Evolutionary conservation across 1,284 basidiomycete species (phyloP).

Genomic region (Afroboletus lepidellus): DNA sequence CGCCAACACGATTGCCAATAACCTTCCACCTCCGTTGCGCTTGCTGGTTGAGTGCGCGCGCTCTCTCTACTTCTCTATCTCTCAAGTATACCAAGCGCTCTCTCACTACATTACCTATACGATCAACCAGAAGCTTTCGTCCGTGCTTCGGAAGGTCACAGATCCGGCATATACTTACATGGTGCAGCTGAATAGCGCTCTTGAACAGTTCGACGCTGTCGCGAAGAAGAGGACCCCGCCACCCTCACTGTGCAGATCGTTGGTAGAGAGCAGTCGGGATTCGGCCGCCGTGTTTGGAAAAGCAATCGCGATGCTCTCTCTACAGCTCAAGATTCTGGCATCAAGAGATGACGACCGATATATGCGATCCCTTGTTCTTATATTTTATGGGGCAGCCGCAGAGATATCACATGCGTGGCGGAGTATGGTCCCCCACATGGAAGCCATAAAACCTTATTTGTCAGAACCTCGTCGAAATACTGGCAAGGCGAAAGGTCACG

Average conservation of each 20-base stretch:
- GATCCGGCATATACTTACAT: slow-evolving; percentile 85
- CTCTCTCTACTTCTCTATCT: slow-evolving; percentile 89
- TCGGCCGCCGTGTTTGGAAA: slow-evolving; percentile 86
- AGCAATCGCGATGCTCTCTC: slow-evolving; percentile 77
- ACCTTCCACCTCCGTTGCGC: slow-evolving; percentile 73
- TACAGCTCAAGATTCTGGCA: slow-evolving; percentile 79
- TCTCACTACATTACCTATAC: slow-evolving; percentile 88
- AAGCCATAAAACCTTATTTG: slow-evolving; percentile 68
- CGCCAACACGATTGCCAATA: slow-evolving; percentile 53
- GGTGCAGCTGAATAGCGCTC: slow-evolving; percentile 80
- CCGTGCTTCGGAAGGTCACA: slow-evolving; percentile 79
- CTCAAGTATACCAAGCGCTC: slow-evolving; percentile 88
- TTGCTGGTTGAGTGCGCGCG: slow-evolving; percentile 85
- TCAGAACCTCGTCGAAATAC: slow-evolving; percentile 41
- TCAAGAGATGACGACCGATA: slow-evolving; percentile 84
- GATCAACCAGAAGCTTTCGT: slow-evolving; percentile 83
- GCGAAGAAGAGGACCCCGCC: slow-evolving; percentile 70
- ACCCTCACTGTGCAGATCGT: slow-evolving; percentile 71
- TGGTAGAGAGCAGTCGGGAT: slow-evolving; percentile 85
- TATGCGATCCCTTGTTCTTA: slow-evolving; percentile 83
- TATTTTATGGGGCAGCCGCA: slow-evolving; percentile 87
- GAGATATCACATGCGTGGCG: slow-evolving; percentile 90
- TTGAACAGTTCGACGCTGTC: slow-evolving; percentile 90
- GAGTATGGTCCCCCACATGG: slow-evolving; percentile 71
- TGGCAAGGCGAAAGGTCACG: slow-evolving; percentile 27